Evolutionary conservation across 495 filamentous ascomycete genomes (phyloP), one percentile per base, ranked within the genome.

Genomic region (Bombardia bombarda): DNA sequence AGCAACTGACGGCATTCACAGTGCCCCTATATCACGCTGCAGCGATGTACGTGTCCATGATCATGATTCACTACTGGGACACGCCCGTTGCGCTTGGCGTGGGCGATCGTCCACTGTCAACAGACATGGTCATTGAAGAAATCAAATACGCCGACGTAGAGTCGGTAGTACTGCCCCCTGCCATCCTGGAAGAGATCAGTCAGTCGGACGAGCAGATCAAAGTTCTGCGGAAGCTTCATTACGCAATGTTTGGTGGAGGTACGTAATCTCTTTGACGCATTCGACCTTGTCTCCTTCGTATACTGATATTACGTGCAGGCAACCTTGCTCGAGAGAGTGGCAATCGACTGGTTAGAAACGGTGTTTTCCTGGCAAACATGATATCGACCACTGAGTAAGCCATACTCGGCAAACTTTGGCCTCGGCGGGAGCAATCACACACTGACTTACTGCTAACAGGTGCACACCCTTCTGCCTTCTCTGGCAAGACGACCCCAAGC

Each of bases 341-440:
- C 3, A 49, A 69, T 36, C 55, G 51, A 31, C 37, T 70, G 10
- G 60, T 60, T 0, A 44, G 53, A 2, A 45, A 47, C 0, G 66
- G 65, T 2, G 43, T 67, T 1, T 39, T 1, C 2, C 43, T 70
- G 12, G 1, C 31, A 4, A 69, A 68, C 38, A 7, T 60, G 21
- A 67, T 70, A 5, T 61, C 60, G 1, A 47, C 67, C 24, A 70
- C 66, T 9, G 66, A 70, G 67, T 68, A 50, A 26, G 65, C 42
- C 8, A n/a, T 16, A 17, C 28, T 7, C 9, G 4, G 4, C 8
- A 12, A 3, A 36, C 34, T n/a, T n/a, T n/a, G n/a, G n/a, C n/a
- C n/a, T n/a, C n/a, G n/a, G n/a, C n/a, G n/a, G n/a, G n/a, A n/a
- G n/a, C n/a, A n/a, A n/a, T n/a, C n/a, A n/a, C n/a, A n/a, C n/a